Evolutionary conservation across 2,329 filamentous ascomycete species (phyloP).

Genomic region (Fusarium sp.): DNA sequence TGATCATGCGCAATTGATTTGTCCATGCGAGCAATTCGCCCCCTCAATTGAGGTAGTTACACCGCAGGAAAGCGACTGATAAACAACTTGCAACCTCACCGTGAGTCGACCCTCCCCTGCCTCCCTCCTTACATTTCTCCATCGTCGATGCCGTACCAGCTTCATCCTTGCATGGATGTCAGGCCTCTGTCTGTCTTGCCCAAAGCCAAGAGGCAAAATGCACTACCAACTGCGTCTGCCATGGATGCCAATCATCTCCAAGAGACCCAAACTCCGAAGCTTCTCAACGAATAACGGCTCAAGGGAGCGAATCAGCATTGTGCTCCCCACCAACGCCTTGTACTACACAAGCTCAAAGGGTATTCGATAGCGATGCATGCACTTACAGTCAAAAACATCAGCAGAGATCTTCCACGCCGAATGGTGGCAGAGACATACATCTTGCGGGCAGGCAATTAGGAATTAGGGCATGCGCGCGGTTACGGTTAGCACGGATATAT

Average conservation of each 20-base stretch:
- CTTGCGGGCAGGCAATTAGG: not conserved
- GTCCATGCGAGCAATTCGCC: not conserved
- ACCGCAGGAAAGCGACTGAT: not conserved
- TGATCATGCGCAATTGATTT: not conserved
- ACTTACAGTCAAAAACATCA: not conserved
- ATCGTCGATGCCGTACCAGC: not conserved
- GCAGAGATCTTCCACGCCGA: not conserved
- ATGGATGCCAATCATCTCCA: fast-evolving
- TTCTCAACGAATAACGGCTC: too few relatives aligned
- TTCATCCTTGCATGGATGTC: not conserved
- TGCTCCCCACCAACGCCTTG: not conserved
- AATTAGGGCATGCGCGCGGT: not conserved
- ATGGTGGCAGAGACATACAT: not conserved
- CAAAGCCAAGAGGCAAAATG: not conserved
- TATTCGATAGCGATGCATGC: not conserved
- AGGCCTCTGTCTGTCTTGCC: not conserved
- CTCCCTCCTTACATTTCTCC: not conserved
- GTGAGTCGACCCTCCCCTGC: not conserved
- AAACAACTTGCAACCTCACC: not conserved
- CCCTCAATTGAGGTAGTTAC: not conserved
- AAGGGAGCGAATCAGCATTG: not conserved
- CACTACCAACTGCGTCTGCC: not conserved
- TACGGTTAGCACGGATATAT: not conserved
- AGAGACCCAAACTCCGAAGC: fast-evolving
- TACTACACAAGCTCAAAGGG: not conserved